These are phyloP conservation scores for Endogone sp. DNA, from an alignment of 192 early-diverging fungal species.

Conservation along the genomic window DNA sequence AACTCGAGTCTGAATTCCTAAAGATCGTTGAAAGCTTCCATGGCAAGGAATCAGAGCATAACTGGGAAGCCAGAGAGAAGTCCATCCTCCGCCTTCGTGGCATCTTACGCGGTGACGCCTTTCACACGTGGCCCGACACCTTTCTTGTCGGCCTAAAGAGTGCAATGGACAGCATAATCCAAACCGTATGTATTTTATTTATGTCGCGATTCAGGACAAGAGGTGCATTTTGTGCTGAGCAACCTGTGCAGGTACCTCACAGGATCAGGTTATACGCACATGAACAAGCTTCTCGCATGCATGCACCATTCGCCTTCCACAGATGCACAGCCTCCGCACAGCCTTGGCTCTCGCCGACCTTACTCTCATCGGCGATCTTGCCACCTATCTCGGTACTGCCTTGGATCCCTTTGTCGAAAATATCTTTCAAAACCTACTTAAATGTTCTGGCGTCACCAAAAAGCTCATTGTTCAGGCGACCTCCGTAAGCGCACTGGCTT, in stretches of 20 bases:
- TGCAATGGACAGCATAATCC: conserved; percentile 21
- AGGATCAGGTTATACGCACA: no score
- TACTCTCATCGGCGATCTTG: conserved; percentile 26
- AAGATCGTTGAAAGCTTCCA: neutral
- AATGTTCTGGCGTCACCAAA: conserved; percentile 24
- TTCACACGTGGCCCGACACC: conserved; percentile 19
- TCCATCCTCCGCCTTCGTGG: conserved; percentile 20
- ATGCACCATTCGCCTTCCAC: neutral
- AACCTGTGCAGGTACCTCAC: no score
- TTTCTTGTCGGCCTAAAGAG: conserved; percentile 7
- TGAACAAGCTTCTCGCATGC: no score
- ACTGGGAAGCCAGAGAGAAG: conserved; percentile 31
- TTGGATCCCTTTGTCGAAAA: conserved; percentile 36
- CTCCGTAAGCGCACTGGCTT: conserved; percentile 7
- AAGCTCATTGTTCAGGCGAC: conserved; percentile 25
- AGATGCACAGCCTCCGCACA: conserved; percentile 38
- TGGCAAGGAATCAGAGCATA: conserved; percentile 27
- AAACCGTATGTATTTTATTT: conserved; percentile 17
- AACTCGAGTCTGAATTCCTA: neutral
- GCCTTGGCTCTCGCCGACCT: conserved; percentile 29
- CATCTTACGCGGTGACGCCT: conserved; percentile 23
- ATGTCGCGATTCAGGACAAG: no score
- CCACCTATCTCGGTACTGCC: conserved; percentile 7
- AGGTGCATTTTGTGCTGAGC: no score
- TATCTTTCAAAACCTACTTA: conserved; percentile 23